These are phyloP conservation scores for Ustilago hordei DNA, from an alignment of 1,284 basidiomycete genomes.

Conservation along the genomic window DNA sequence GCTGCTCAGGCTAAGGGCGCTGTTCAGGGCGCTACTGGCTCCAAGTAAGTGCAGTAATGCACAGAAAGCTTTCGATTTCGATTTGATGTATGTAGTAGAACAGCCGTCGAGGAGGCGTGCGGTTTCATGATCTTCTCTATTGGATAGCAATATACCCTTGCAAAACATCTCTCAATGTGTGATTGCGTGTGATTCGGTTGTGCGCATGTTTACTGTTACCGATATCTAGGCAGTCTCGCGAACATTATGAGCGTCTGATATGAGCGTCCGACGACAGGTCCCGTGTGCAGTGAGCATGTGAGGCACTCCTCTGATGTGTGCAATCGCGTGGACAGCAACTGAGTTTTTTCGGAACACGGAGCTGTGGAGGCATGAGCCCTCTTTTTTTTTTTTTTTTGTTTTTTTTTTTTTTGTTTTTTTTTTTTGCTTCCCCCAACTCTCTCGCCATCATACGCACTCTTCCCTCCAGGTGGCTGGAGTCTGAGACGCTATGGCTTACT, in stretches of 20 bases:
- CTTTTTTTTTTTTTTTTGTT: conserved; percentile 11
- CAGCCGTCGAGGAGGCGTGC: background rate
- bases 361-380: conserved; percentile 20
- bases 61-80: background rate
- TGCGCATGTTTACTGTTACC: background rate
- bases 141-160: conserved; percentile 44
- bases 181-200: background rate
- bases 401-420: no score
- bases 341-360: background rate
- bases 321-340: background rate
- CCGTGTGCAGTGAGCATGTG: no score
- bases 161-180: conserved; percentile 1
- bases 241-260: no score
- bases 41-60: conserved; percentile 26
- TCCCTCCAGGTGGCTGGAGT: background rate
- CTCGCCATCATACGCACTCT: background rate
- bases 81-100: conserved; percentile 12
- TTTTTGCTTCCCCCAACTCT: no score
- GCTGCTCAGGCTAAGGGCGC: conserved; percentile 50
- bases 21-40: conserved; percentile 35
- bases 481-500: conserved; percentile 31
- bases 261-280: no score
- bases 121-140: conserved; percentile 3
- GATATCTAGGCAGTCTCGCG: no score
- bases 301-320: background rate